These are phyloP conservation scores for Xylariales sp. DNA, from an alignment of 2,329 filamentous ascomycete species.

Conservation along the genomic window DNA sequence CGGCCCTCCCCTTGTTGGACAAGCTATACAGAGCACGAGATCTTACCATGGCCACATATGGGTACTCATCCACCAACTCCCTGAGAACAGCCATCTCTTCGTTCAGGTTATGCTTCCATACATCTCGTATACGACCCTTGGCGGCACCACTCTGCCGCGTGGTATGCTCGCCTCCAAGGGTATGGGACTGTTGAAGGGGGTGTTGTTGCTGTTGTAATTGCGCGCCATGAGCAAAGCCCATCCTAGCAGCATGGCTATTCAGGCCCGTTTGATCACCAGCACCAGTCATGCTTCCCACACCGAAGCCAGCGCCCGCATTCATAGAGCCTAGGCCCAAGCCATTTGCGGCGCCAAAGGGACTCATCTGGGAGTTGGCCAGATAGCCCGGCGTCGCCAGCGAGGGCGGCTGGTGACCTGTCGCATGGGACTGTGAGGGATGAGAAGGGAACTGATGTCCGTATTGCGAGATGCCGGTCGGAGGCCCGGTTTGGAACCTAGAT, in stretches of 20 bases:
- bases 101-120: conserved; percentile 88
- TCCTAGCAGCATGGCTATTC: conserved; percentile 80
- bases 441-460: conserved; percentile 51
- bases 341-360: conserved; percentile 57
- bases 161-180: conserved; percentile 28
- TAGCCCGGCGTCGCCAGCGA: conserved; percentile 67
- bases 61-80: conserved; percentile 81
- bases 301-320: conserved; percentile 43
- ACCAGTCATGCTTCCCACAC: conserved; percentile 32
- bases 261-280: conserved; percentile 61
- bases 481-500: conserved; percentile 42
- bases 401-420: conserved; percentile 35
- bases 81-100: conserved; percentile 86
- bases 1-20: neutral
- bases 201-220: conserved; percentile 52
- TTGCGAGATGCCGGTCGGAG: conserved; percentile 35
- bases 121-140: conserved; percentile 85
- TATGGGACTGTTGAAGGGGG: conserved; percentile 39
- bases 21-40: too few relatives aligned
- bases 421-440: conserved; percentile 46
- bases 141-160: conserved; percentile 42
- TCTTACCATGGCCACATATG: conserved; percentile 99
- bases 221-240: conserved; percentile 77
- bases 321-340: conserved; percentile 51
- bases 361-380: conserved; percentile 62